A percentile compares a stretch with the other conserved stretches of the same genome.
These are phyloP conservation scores for Yamadazyma dushanensis DNA, from an alignment of 1,139 yeast genomes.

Conservation along the genomic window DNA sequence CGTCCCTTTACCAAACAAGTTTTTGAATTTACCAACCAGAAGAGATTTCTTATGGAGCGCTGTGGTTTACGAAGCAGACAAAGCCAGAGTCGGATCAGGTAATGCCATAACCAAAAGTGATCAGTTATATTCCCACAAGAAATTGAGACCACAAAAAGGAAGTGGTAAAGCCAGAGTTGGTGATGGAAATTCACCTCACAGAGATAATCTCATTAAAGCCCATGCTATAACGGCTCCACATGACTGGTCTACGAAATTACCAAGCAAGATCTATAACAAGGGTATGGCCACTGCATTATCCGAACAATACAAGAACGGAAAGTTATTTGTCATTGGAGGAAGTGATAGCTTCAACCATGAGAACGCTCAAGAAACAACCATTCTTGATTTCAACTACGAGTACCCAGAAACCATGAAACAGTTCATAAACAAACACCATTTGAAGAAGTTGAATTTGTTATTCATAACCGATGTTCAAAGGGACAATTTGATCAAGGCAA, in stretches of 20 bases:
- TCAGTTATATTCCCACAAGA: conserved; percentile 81
- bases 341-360: conserved; percentile 21
- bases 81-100: conserved; percentile 84
- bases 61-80: conserved; percentile 88
- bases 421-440: conserved; percentile 59
- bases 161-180: conserved; percentile 95
- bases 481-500: conserved; percentile 53
- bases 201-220: conserved; percentile 89
- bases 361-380: conserved; percentile 20
- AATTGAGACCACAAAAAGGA: conserved; percentile 89
- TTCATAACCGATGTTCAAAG: conserved; percentile 61
- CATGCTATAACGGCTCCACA: conserved; percentile 89
- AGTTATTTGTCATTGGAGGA: conserved; percentile 67
- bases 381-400: conserved; percentile 48
- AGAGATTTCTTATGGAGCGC: conserved; percentile 95
- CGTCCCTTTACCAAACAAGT: conserved; percentile 69
- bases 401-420: conserved; percentile 54
- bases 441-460: conserved; percentile 57
- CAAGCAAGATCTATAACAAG: conserved; percentile 65
- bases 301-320: conserved; percentile 74
- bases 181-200: conserved; percentile 90
- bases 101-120: conserved; percentile 85
- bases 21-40: conserved; percentile 75
- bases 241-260: conserved; percentile 84
- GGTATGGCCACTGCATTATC: conserved; percentile 85